phyloP scores from a whole-genome alignment of 306 rosid genomes.

The Lathyrus aphaca region DNA sequence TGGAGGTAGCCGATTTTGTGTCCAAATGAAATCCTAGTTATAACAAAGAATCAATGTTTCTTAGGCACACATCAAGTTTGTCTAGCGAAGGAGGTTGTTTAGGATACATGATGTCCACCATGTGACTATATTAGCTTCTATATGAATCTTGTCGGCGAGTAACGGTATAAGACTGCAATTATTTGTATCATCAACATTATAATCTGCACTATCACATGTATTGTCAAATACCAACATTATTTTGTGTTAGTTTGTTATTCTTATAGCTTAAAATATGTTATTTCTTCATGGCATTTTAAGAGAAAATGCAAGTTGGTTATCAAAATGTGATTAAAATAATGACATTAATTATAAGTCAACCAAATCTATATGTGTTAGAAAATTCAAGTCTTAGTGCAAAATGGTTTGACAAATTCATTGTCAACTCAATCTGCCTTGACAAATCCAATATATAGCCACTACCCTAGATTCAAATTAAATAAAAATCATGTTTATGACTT shows the following conservation, averaged over 20 bases:
- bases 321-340: not conserved
- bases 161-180: not conserved
- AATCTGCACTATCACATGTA: conserved; percentile 29
- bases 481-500: too few species aligned
- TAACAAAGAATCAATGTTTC: conserved; percentile 53
- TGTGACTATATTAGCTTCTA: conserved; percentile 26
- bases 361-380: not conserved
- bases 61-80: conserved; percentile 58
- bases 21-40: conserved; percentile 5
- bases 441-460: not conserved
- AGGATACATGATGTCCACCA: conserved; percentile 46
- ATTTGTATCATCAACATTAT: not conserved
- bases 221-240: not conserved
- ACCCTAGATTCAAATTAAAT: not conserved
- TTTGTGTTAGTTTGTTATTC: not conserved
- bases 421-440: not conserved
- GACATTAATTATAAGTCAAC: not conserved
- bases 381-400: too few species aligned
- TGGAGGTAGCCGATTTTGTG: not conserved
- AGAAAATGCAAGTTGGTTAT: not conserved
- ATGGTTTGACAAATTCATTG: not conserved
- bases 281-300: not conserved
- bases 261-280: not conserved
- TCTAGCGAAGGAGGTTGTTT: conserved; percentile 46
- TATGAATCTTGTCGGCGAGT: conserved; percentile 2